phyloP scores from a whole-genome alignment of 2,329 filamentous ascomycete genomes.

The Neofusicoccum cordaticola region DNA sequence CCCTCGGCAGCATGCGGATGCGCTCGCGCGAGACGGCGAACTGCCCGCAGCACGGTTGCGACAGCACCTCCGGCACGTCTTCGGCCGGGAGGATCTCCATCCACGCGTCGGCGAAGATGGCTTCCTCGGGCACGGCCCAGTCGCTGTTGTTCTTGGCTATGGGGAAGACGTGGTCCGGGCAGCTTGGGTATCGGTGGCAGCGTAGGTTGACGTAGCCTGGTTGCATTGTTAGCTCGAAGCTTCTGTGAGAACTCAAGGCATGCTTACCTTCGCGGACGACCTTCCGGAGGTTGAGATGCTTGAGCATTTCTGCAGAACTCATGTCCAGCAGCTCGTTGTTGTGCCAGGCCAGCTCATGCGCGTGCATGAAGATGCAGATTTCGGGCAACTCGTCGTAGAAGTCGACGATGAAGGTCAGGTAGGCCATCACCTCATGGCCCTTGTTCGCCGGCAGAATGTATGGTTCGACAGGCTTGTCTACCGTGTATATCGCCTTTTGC shows the following conservation, averaged over 20 bases:
- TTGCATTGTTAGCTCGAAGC: conserved; percentile 25
- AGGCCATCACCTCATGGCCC: conserved; percentile 25
- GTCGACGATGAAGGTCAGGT: conserved; percentile 26
- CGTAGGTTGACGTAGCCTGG: conserved; percentile 42
- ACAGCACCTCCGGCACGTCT: conserved; percentile 19
- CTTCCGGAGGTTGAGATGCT: conserved; percentile 31
- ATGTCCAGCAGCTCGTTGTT: conserved; percentile 27
- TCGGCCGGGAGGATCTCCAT: conserved; percentile 14
- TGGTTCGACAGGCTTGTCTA: conserved; percentile 18
- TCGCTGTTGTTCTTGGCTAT: conserved; percentile 50
- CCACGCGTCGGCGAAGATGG: conserved; percentile 18
- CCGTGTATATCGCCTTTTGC: conserved; percentile 20
- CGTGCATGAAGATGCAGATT: conserved; percentile 24
- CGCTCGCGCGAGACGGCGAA: conserved; percentile 20
- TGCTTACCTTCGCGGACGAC: conserved; percentile 25
- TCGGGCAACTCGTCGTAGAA: conserved; percentile 25
- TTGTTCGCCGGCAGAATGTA: conserved; percentile 23
- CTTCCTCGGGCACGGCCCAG: conserved; percentile 44
- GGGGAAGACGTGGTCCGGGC: conserved; percentile 35
- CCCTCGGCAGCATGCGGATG: conserved; percentile 38
- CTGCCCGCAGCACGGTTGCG: conserved; percentile 21
- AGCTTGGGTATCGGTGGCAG: conserved; percentile 38
- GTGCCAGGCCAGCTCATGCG: conserved; percentile 18
- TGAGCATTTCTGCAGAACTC: conserved; percentile 33
- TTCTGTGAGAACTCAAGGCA: conserved; percentile 10